These are phyloP conservation scores for Wickerhamomyces silvicola DNA, from an alignment of 805 yeast species.

Conservation along the genomic window DNA sequence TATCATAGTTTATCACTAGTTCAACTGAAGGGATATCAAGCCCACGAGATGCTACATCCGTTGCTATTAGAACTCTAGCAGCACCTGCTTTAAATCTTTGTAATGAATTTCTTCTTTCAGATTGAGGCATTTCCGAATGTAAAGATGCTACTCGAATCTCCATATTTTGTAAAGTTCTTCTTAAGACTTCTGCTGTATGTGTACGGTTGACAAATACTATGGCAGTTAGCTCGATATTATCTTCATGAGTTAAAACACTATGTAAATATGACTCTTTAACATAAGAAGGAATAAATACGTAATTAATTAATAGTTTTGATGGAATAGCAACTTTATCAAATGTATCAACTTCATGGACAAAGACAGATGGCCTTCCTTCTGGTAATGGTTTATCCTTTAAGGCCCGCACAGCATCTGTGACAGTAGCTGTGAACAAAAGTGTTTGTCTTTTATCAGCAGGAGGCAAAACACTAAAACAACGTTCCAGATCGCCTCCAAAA, in stretches of 20 bases:
- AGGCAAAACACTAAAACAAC: conserved; percentile 71
- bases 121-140: conserved; percentile 92
- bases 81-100: conserved; percentile 94
- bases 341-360: conserved; percentile 68
- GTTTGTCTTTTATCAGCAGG: conserved; percentile 74
- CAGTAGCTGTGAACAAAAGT: conserved; percentile 88
- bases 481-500: conserved; percentile 70
- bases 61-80: conserved; percentile 86
- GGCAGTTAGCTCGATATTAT: conserved; percentile 59
- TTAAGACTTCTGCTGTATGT: conserved; percentile 77
- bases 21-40: conserved; percentile 92
- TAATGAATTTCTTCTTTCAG: conserved; percentile 82
- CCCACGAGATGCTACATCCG: conserved; percentile 97
- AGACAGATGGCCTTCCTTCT: conserved; percentile 48
- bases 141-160: conserved; percentile 82
- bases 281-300: conserved; percentile 74
- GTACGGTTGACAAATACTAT: conserved; percentile 92
- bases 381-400: conserved; percentile 59
- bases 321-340: conserved; percentile 80
- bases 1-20: conserved; percentile 83
- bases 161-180: conserved; percentile 66
- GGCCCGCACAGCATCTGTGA: conserved; percentile 84
- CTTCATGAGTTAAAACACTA: conserved; percentile 55
- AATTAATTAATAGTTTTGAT: conserved; percentile 54
- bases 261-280: conserved; percentile 87